Evolutionary conservation across 257 asterid species (phyloP).

Genomic region (Solanum clarkiae): DNA sequence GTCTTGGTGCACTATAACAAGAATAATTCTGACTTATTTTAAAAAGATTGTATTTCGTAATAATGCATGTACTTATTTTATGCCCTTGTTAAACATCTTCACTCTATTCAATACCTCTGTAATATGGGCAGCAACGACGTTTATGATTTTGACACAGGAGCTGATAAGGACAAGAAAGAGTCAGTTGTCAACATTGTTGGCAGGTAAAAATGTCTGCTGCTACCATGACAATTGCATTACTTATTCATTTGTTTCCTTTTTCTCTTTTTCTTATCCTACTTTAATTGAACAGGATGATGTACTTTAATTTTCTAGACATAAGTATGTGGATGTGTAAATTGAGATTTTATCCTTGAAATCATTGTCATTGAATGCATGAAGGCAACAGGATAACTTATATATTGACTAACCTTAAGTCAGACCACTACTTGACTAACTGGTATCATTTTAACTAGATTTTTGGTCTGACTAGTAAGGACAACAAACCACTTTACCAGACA

Average conservation of each 20-base stretch:
- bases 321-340: background rate
- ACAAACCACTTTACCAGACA: background rate
- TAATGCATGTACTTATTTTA: background rate
- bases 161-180: conserved; percentile 89
- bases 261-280: background rate
- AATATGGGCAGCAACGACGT: conserved; percentile 81
- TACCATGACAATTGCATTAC: background rate
- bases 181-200: conserved; percentile 74
- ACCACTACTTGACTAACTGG: background rate
- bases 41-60: background rate
- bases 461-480: background rate
- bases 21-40: background rate
- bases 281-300: background rate
- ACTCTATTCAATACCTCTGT: conserved; percentile 5
- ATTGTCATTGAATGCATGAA: background rate
- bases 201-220: conserved; percentile 32
- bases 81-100: background rate
- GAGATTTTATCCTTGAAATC: background rate
- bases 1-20: background rate
- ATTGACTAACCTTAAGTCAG: background rate
- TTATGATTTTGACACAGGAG: conserved; percentile 90
- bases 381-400: background rate
- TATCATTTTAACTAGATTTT: background rate
- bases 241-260: background rate
- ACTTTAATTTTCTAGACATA: background rate